Evolutionary conservation across 805 yeast genomes (phyloP), one percentile per base, ranked within the genome.

Genomic region (Kluyveromyces wickerhamii): DNA sequence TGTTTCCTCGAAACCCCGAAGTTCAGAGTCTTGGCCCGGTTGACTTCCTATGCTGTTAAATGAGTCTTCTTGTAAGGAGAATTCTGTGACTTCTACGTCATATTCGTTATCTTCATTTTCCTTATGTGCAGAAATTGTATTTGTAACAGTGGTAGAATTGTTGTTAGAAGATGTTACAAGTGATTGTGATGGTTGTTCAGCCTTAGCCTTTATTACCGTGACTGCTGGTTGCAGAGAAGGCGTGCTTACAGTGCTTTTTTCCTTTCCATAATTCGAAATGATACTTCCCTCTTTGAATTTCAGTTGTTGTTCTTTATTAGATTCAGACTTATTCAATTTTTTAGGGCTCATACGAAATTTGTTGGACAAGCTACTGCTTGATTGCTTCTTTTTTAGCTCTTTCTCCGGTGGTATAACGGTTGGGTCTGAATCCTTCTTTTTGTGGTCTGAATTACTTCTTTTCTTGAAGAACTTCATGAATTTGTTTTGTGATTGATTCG

Each of bases 391-490:
- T 15, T 37, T 42, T 7, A 35, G 27, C 28, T 21, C 28, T 16
- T 13, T 34, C 30, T 27, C 27, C 6, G 4, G 9, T n/a, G n/a
- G n/a, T 5, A 20, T 11, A 3, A 12, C 8, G 22, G 20, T 6
- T 24, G 27, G 28, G 7, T 16, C n/a, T 15, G 21, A 10, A 11
- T 22, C 12, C 7, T 34, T 38, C 27, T 43, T 44, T 12, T 43
- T 36, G 5, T 27, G 37, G 40, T 29, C 44, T 45, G 13, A 47
- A 36, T 24, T 39, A 17, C 37, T 22, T 25, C 39, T 47, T 20
- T 48, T 46, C 32, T 41, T 48, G 24, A 48, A 48, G 18, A 48
- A 32, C 24, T 44, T 51, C 6, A 45, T 55, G 30, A 53, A 46
- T 33, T 51, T 51, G 33, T 52, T 48, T 31, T 51, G 54, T 9